Conservation (phyloP, 2,329 filamentous ascomycete genomes). For the Calonectria multiphialidica region DNA sequence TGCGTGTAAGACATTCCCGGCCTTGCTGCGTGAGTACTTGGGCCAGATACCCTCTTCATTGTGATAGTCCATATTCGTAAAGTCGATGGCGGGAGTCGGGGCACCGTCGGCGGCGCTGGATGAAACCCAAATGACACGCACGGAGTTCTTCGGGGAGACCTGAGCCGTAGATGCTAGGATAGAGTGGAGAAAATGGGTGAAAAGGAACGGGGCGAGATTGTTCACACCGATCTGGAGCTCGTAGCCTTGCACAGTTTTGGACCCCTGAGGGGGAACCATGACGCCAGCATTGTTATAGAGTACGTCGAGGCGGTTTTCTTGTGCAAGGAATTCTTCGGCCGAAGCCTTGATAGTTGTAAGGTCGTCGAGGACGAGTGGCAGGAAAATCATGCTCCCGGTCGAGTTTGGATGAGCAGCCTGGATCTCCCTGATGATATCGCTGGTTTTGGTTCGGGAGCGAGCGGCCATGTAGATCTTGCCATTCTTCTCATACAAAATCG, state of each 20-base stretch:
- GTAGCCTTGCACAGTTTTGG: constrained; percentile 52
- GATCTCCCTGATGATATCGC: constrained; percentile 45
- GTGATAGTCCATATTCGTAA: constrained; percentile 37
- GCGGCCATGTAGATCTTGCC: neutral
- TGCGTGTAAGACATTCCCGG: constrained; percentile 38
- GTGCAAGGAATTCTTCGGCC: constrained; percentile 37
- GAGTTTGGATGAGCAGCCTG: constrained; percentile 45
- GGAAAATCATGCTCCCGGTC: constrained; percentile 52
- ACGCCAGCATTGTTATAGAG: constrained; percentile 57
- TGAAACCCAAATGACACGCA: constrained; percentile 46
- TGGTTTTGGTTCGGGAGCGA: neutral
- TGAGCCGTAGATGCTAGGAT: constrained; percentile 45
- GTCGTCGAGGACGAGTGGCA: constrained; percentile 55
- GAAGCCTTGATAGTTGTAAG: constrained; percentile 46
- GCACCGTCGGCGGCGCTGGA: constrained; percentile 25
- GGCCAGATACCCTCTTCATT: constrained; percentile 21
- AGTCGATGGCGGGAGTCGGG: constrained; percentile 7
- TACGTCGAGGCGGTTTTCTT: constrained; percentile 48
- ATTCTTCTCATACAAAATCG: neutral
- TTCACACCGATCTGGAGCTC: constrained; percentile 57
- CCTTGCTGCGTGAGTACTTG: constrained; percentile 44
- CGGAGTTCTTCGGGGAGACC: constrained; percentile 40
- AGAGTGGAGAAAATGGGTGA: constrained; percentile 46
- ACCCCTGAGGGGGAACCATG: constrained; percentile 51
- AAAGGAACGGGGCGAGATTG: constrained; percentile 53